These are phyloP conservation scores for Porphyrellus cyaneotinctus DNA, from an alignment of 768 basidiomycete species.

Conservation along the genomic window DNA sequence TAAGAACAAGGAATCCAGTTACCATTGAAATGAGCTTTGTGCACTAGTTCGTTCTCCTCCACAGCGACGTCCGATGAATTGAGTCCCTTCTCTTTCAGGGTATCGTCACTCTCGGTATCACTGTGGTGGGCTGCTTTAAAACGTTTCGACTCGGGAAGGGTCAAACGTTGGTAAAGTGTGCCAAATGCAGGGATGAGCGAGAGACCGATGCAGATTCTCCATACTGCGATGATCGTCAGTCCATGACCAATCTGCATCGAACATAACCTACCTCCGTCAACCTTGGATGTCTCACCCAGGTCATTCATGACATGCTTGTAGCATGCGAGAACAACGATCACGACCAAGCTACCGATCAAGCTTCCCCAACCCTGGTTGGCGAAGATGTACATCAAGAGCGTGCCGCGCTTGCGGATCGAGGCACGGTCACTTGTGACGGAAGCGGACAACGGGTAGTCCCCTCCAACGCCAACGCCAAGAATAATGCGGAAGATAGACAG, in stretches of 20 bases:
- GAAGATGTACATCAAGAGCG: conserved; percentile 74
- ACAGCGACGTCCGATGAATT: background rate
- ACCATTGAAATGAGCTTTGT: conserved; percentile 54
- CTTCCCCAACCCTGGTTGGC: conserved; percentile 78
- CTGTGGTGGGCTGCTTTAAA: conserved; percentile 41
- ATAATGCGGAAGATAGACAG: conserved; percentile 65
- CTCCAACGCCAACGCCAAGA: conserved; percentile 75
- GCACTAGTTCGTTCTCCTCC: conserved; percentile 24
- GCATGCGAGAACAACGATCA: conserved; percentile 58
- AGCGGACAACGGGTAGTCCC: conserved; percentile 78
- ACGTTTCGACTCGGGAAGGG: conserved; percentile 64
- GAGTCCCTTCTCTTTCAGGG: conserved; percentile 31
- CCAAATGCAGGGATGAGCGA: conserved; percentile 72
- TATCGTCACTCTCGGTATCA: conserved; percentile 24
- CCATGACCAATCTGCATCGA: background rate
- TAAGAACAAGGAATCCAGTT: background rate
- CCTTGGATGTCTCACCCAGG: conserved; percentile 54
- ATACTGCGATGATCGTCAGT: conserved; percentile 37
- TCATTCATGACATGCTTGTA: conserved; percentile 64
- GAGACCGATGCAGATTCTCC: conserved; percentile 72
- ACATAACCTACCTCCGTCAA: conserved; percentile 57
- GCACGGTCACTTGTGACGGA: conserved; percentile 65
- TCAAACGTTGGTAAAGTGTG: conserved; percentile 73
- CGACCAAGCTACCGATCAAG: conserved; percentile 56
- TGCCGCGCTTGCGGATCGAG: conserved; percentile 61